These are phyloP conservation scores for Elsinoe necatrix DNA, from an alignment of 2,329 filamentous ascomycete genomes.

Conservation along the genomic window DNA sequence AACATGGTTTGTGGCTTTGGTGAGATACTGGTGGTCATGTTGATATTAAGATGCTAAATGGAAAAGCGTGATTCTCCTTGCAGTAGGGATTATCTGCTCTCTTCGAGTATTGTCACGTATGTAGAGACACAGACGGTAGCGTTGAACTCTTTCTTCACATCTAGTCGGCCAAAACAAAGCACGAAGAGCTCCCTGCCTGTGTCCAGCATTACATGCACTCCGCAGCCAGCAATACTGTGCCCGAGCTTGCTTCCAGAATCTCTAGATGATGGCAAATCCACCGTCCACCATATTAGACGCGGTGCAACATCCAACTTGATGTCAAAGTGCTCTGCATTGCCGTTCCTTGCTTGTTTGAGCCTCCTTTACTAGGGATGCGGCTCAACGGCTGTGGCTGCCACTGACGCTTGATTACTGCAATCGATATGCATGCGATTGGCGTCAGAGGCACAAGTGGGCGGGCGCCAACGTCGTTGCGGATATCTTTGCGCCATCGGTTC, in stretches of 20 bases:
- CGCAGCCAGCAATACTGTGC: background rate
- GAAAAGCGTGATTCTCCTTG: background rate
- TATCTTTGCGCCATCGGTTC: background rate
- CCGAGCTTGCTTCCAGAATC: conserved; percentile 11
- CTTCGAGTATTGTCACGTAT: too few relatives aligned
- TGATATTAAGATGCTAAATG: background rate
- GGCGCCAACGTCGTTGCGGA: background rate
- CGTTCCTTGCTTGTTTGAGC: conserved; percentile 1
- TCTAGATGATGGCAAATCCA: background rate
- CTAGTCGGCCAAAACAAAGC: background rate
- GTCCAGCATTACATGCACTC: background rate
- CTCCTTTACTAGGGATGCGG: conserved; percentile 7
- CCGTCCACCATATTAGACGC: background rate
- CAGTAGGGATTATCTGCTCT: too few relatives aligned
- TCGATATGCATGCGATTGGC: conserved; percentile 2
- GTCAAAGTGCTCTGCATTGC: background rate
- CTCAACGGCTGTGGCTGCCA: conserved; percentile 5
- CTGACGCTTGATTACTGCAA: conserved; percentile 1
- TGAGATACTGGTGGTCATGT: background rate
- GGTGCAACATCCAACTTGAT: background rate
- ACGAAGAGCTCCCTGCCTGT: background rate
- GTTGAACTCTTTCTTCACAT: too few relatives aligned
- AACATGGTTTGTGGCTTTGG: background rate
- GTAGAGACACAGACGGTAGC: too few relatives aligned
- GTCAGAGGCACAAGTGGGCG: background rate